Percentiles rank a stretch among this genome's conserved stretches.
These are phyloP conservation scores for Tetrahymena elliotti DNA, from an alignment of 73 alveolate genomes.

Conservation along the genomic window DNA sequence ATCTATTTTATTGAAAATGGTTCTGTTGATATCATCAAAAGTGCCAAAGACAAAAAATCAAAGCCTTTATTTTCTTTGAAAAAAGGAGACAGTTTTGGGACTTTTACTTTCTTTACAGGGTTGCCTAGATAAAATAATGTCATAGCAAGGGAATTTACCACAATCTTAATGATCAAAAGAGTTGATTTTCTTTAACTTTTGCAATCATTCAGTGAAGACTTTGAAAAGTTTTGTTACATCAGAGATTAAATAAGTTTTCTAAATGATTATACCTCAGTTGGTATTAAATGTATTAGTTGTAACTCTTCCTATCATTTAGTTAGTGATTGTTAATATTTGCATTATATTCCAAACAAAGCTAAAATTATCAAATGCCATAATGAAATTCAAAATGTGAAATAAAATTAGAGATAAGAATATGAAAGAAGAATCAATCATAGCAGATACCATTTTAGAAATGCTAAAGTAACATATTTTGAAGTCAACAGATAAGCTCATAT, in stretches of 20 bases:
- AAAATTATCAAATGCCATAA: not conserved
- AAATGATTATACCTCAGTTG: not conserved
- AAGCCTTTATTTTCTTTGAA: not conserved
- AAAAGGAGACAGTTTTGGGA: conserved; percentile 50
- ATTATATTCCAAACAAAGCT: not conserved
- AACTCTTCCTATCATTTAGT: not conserved
- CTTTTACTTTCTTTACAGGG: conserved; percentile 53
- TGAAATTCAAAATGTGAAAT: not conserved
- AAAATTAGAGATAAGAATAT: not conserved
- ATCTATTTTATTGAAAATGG: conserved; percentile 26
- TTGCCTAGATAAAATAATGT: conserved; percentile 45
- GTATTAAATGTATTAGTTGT: not conserved
- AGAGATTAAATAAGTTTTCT: not conserved
- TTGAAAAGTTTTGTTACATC: conserved; percentile 6
- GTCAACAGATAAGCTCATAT: not conserved
- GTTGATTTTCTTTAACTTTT: not conserved
- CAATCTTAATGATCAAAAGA: conserved; percentile 23
- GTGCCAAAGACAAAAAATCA: not conserved
- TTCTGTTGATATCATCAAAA: not conserved
- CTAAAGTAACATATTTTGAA: not conserved
- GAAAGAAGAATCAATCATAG: not conserved
- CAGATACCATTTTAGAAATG: not conserved
- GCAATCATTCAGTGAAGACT: not conserved
- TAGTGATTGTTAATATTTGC: not conserved
- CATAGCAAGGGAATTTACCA: conserved; percentile 43